Conservation (phyloP, 306 rosid genomes). For the Benincasa hispida region DNA sequence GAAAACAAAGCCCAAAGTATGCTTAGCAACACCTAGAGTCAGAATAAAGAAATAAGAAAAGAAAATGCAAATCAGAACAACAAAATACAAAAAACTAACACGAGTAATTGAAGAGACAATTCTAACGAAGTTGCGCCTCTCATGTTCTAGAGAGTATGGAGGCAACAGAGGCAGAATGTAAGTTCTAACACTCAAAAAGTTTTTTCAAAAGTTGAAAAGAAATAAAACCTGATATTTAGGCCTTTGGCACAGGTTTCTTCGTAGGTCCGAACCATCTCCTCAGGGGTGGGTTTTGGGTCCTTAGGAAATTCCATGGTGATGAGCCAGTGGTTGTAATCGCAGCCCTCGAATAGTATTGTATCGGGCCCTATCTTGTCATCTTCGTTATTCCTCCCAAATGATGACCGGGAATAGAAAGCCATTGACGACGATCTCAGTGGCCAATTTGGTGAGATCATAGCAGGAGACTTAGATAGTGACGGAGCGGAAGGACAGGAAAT, state of each 20-base stretch:
- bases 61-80: background rate
- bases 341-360: slow-evolving; percentile 70
- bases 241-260: slow-evolving; percentile 75
- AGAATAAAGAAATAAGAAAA: background rate
- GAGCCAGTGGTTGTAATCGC: slow-evolving; percentile 86
- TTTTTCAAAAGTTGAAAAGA: background rate
- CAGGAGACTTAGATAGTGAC: background rate
- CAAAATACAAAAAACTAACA: background rate
- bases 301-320: slow-evolving; percentile 50
- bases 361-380: slow-evolving; percentile 49
- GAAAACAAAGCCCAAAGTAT: background rate
- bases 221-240: slow-evolving; percentile 48
- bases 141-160: background rate
- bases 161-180: background rate
- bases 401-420: slow-evolving; percentile 27
- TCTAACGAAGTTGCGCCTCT: background rate
- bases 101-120: background rate
- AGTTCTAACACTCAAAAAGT: background rate
- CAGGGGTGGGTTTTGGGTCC: slow-evolving; percentile 35
- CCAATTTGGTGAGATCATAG: slow-evolving; percentile 17
- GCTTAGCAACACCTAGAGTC: background rate
- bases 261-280: slow-evolving; percentile 46
- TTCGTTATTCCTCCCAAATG: background rate
- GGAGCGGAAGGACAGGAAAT: background rate
- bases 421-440: slow-evolving; percentile 23